Base-by-base conservation (phyloP, 306 rosid genomes). In the Sphenostylis stenocarpa region DNA sequence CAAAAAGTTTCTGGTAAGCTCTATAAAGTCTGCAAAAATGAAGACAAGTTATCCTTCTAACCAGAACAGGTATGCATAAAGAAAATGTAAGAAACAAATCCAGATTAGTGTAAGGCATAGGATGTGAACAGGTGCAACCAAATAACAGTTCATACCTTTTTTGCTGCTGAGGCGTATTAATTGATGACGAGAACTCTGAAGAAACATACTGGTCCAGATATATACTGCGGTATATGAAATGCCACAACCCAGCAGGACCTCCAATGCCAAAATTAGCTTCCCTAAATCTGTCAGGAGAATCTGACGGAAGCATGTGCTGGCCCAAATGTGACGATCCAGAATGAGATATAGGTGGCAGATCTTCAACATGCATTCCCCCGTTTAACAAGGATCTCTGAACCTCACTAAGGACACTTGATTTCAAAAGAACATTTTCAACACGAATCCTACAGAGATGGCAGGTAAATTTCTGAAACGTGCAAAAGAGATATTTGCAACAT, bases 301-400 rank as follows among this genome's bases (percentile, higher is more conserved):
- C 99, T 72, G 95, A 81, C 76, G 90, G 84, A 83, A 74, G 86
- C 79, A 78, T 82, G 56, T 85, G 90, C 81, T 86, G 96, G 67
- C 86, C 88, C 80, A 89, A 77, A 85, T 85, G 91, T 66, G 98
- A 70, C 71, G 90, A 73, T 57, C 90, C 90, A 73, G 91, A 75
- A 20, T 75, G 88, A 63, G 91, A 85, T 79, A 86, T 63, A 14
- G 91, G 80, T 75, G 95, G 97, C 84, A 95, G 84, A 67, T 95
- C 96, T 79, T 89, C 99, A 80, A 95, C 92, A 77, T 83, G 97
- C 99, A 95, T 92, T 77, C 99, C 99, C 60, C 97, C 97, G 43
- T 95, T 96, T 71, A 92, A 68, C 91, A 91, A 83, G 80, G 99
- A 95, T 84, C 99, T 95, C 92, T 95, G 99, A 88, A 92, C 87